A percentile compares a stretch with the other conserved stretches of the same genome.
phyloP scores from a whole-genome alignment of 2,329 filamentous ascomycete species.

The Phyllosticta citribraziliensis region DNA sequence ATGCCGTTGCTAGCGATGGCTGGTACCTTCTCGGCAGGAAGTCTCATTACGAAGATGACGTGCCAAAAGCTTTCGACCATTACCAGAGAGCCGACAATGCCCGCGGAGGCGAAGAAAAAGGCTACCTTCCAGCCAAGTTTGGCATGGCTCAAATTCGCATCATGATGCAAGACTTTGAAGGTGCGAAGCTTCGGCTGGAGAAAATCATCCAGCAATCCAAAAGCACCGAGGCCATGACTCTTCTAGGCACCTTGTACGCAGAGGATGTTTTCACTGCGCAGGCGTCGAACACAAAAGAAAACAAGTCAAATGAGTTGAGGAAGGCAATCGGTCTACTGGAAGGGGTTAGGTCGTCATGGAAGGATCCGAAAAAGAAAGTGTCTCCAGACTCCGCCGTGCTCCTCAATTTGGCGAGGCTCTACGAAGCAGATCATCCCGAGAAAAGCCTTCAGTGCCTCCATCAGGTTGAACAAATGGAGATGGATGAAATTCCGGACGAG shows the following conservation, averaged over 20 bases:
- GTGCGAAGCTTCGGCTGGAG: slow-evolving; percentile 86
- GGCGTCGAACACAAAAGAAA: slow-evolving; percentile 63
- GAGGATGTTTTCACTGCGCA: slow-evolving; percentile 85
- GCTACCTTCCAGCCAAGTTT: slow-evolving; percentile 90
- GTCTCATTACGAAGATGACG: slow-evolving; percentile 72
- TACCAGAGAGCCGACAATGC: slow-evolving; percentile 88
- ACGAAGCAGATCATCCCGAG: slow-evolving; percentile 76
- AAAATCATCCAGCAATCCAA: slow-evolving; percentile 86
- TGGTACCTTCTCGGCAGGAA: slow-evolving; percentile 93
- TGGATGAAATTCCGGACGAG: slow-evolving; percentile 64
- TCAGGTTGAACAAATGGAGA: slow-evolving; percentile 83
- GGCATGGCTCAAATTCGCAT: slow-evolving; percentile 85
- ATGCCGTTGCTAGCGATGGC: slow-evolving; percentile 91
- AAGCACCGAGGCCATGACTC: slow-evolving; percentile 77
- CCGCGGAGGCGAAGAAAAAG: slow-evolving; percentile 79
- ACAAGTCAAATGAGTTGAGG: slow-evolving; percentile 74
- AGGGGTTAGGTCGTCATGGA: slow-evolving; percentile 78
- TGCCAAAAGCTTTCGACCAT: slow-evolving; percentile 67
- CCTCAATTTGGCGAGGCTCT: slow-evolving; percentile 82
- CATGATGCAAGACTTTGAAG: slow-evolving; percentile 71
- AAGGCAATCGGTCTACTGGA: slow-evolving; percentile 83
- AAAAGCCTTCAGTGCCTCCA: slow-evolving; percentile 86
- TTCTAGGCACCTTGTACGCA: slow-evolving; percentile 84
- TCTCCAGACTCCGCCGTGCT: slow-evolving; percentile 77
- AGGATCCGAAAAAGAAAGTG: slow-evolving; percentile 78